These are phyloP conservation scores for Meyerozyma smithsonii DNA, from an alignment of 1,139 yeast genomes.

Conservation along the genomic window DNA sequence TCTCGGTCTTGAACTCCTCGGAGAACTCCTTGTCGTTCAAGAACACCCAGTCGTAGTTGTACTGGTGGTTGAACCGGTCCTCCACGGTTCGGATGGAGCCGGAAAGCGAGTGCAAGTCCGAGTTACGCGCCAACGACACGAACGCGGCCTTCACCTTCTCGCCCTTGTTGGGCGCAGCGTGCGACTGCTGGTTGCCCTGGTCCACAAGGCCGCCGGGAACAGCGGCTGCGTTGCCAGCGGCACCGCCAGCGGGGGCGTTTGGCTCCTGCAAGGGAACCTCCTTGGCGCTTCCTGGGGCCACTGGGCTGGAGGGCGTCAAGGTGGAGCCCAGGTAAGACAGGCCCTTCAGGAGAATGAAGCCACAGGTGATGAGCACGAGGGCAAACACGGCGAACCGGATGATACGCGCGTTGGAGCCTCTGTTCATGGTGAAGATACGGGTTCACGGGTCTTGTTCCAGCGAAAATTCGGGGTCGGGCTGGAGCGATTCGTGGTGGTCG, in stretches of 20 bases:
- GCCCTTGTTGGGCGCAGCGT: conserved; percentile 29
- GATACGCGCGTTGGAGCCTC: conserved; percentile 55
- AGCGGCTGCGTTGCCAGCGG: conserved; percentile 6
- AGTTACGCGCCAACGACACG: conserved; percentile 76
- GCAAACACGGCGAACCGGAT: conserved; percentile 61
- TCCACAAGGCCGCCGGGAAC: conserved; percentile 47
- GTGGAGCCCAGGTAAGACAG: conserved; percentile 37
- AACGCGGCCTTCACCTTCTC: conserved; percentile 63
- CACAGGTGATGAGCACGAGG: conserved; percentile 50
- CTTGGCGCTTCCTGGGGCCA: conserved; percentile 8
- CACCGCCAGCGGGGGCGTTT: conserved; percentile 14
- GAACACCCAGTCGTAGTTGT: conserved; percentile 83
- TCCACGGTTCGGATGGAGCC: conserved; percentile 70
- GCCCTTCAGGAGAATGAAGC: conserved; percentile 58
- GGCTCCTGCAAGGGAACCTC: conserved; percentile 9
- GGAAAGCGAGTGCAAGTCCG: conserved; percentile 66
- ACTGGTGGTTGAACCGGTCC: conserved; percentile 87
- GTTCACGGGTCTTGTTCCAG: background rate
- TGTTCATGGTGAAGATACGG: conserved; percentile 1
- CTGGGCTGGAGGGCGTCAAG: conserved; percentile 7
- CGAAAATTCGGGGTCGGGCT: background rate
- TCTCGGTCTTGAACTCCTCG: conserved; percentile 49
- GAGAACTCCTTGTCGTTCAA: conserved; percentile 73
- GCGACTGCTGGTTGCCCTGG: conserved; percentile 19
- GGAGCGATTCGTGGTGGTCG: background rate